Conservation (phyloP, 164 flowering plant genomes). For the Annona cherimola region DNA sequence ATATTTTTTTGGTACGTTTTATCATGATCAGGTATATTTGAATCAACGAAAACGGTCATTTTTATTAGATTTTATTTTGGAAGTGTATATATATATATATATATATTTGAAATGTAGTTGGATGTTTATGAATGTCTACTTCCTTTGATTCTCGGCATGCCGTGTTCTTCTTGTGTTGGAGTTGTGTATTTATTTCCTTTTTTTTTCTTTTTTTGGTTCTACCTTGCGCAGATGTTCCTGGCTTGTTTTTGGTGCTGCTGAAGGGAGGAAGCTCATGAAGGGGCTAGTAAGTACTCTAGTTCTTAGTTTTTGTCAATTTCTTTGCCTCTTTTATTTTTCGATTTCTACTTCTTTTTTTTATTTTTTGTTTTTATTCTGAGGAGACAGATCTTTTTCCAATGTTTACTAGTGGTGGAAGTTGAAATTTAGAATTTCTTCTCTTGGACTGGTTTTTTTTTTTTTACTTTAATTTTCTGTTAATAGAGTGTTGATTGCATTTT, state of each 20-base stretch:
- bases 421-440: neutral
- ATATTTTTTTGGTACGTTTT: too few relatives aligned
- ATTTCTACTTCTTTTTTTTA: neutral
- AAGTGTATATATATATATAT: too few relatives aligned
- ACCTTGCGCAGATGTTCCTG: neutral
- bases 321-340: neutral
- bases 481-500: neutral
- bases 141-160: too few relatives aligned
- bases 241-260: constrained; percentile 11
- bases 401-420: neutral
- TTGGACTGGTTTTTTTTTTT: neutral
- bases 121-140: too few relatives aligned
- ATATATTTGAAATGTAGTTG: too few relatives aligned
- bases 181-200: too few relatives aligned
- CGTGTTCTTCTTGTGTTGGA: too few relatives aligned
- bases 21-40: too few relatives aligned
- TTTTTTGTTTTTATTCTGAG: neutral
- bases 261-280: constrained; percentile 36
- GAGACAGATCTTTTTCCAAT: neutral
- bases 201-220: neutral
- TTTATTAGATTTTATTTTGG: too few relatives aligned
- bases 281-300: constrained; percentile 85
- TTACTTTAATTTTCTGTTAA: neutral
- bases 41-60: too few relatives aligned
- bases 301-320: too few relatives aligned